These are phyloP conservation scores for Podospora bellae-mahoneyi DNA, from an alignment of 495 filamentous ascomycete species.

Conservation along the genomic window DNA sequence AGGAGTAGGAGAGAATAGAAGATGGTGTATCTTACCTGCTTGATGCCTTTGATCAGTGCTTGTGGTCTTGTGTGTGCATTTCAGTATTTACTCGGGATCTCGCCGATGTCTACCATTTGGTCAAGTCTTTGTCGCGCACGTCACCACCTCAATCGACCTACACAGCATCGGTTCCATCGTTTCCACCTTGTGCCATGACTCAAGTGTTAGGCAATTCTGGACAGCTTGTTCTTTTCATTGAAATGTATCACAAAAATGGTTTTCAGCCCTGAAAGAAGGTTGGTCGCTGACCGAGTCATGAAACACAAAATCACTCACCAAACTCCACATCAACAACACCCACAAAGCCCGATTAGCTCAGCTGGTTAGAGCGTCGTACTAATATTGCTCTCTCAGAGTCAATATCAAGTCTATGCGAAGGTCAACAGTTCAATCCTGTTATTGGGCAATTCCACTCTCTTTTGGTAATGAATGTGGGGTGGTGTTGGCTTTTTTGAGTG, in stretches of 20 bases:
- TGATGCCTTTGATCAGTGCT: background rate
- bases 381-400: background rate
- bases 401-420: background rate
- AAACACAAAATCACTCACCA: background rate
- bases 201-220: no score
- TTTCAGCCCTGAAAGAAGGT: no score
- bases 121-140: no score
- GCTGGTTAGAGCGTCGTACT: background rate
- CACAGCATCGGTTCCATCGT: no score
- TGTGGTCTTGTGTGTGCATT: no score
- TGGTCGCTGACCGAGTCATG: background rate
- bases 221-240: no score
- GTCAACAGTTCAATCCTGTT: background rate
- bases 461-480: background rate
- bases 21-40: background rate
- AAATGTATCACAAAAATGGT: no score
- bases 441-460: background rate
- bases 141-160: no score
- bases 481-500: no score
- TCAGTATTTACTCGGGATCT: no score
- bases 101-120: no score
- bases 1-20: background rate
- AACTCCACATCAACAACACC: background rate
- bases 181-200: no score
- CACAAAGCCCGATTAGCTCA: background rate